phyloP scores from a whole-genome alignment of 1,139 yeast species.

The Suhomyces bribrorum region DNA sequence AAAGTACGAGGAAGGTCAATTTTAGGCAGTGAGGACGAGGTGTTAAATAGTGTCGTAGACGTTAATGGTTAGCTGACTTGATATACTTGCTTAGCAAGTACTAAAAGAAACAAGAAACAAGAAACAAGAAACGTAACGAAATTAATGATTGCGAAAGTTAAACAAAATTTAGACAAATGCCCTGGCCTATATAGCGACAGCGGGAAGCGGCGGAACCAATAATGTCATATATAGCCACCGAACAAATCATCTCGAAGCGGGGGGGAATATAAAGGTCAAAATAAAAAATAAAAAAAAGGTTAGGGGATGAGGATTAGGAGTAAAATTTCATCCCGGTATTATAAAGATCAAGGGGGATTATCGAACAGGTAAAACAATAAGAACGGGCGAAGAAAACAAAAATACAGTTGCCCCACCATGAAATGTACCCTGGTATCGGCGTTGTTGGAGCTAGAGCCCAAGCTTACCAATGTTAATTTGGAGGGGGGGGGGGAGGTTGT shows the following conservation, averaged over 20 bases:
- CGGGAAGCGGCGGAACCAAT: conserved; percentile 10
- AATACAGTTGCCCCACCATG: too few species aligned
- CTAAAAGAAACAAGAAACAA: neutral
- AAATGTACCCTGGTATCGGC: too few species aligned
- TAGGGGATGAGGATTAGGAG: neutral
- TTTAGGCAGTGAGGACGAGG: too few species aligned
- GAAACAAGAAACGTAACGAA: neutral
- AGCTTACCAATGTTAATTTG: too few species aligned
- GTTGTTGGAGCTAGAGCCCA: too few species aligned
- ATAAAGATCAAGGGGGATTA: neutral
- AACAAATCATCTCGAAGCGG: neutral
- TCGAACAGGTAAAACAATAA: too few species aligned
- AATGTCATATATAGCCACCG: neutral
- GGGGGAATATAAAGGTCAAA: neutral
- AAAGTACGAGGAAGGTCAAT: too few species aligned
- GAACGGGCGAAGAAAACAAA: too few species aligned
- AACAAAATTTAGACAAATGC: neutral
- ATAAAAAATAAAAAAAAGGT: too few species aligned
- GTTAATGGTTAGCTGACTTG: neutral
- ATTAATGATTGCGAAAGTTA: neutral
- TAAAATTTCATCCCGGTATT: too few species aligned
- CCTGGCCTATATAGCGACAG: conserved; percentile 1
- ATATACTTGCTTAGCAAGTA: neutral
- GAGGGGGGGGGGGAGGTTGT: too few species aligned
- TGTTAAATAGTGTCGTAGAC: too few species aligned